A percentile compares a stretch with the other conserved stretches of the same genome.
Evolutionary conservation across 345 rosid species (phyloP).

Genomic region (Salix arbutifolia): DNA sequence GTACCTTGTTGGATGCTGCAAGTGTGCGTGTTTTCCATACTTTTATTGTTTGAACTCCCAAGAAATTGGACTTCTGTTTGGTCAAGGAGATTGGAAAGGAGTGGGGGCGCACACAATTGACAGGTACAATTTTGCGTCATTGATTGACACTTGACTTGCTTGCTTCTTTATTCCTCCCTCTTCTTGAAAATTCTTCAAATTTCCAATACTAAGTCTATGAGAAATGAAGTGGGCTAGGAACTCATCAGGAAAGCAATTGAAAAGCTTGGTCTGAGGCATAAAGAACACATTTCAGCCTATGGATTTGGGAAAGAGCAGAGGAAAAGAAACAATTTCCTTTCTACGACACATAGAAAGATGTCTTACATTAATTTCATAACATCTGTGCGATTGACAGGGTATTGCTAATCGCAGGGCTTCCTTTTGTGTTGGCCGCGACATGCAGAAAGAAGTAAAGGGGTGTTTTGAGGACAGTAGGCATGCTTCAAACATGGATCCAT

Average conservation of each 20-base stretch:
- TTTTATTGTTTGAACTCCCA: background rate
- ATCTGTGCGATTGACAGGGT: conserved; percentile 1
- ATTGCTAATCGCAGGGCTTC: conserved; percentile 21
- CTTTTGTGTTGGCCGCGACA: conserved; percentile 15
- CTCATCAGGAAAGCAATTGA: conserved; percentile 9
- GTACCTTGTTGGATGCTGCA: background rate
- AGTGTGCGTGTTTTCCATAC: background rate
- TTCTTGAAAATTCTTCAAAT: too few species aligned
- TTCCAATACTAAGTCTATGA: too few species aligned
- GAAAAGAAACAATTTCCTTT: background rate
- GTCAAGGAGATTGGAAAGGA: conserved; percentile 27
- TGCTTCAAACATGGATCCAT: conserved; percentile 23
- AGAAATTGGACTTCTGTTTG: too few species aligned
- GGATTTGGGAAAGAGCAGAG: conserved; percentile 20
- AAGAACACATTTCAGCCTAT: conserved; percentile 17
- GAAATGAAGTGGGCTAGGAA: too few species aligned
- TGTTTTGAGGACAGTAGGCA: conserved; percentile 23
- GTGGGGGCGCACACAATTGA: conserved; percentile 21
- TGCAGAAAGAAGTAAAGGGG: conserved; percentile 17
- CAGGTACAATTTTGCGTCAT: background rate
- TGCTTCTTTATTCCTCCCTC: background rate
- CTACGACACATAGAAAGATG: background rate
- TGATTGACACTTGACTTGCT: background rate
- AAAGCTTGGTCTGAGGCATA: conserved; percentile 14
- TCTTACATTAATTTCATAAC: background rate